Conservation (phyloP, 768 basidiomycete genomes). For the Lanmaoa pseudosensibilis region DNA sequence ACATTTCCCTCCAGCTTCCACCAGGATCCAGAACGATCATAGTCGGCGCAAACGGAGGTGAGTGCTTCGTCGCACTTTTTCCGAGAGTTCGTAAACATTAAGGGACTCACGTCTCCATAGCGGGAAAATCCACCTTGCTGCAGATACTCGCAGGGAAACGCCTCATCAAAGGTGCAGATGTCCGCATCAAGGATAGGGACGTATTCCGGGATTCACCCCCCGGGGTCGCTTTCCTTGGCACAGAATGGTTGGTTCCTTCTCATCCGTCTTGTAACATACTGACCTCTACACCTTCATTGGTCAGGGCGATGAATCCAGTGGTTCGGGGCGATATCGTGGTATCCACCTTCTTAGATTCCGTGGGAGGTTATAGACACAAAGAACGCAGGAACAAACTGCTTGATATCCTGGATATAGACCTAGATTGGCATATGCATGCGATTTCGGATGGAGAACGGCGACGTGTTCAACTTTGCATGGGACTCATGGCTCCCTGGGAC, state of each 20-base stretch:
- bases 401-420: conserved; percentile 90
- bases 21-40: conserved; percentile 81
- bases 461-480: conserved; percentile 91
- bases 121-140: conserved; percentile 94
- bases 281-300: background rate
- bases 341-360: conserved; percentile 92
- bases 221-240: conserved; percentile 86
- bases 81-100: background rate
- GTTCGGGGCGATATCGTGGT: conserved; percentile 92
- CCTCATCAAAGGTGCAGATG: conserved; percentile 61
- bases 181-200: conserved; percentile 76
- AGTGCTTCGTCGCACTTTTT: conserved; percentile 23
- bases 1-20: conserved; percentile 66
- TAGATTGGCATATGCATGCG: conserved; percentile 94
- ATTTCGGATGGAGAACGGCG: conserved; percentile 97
- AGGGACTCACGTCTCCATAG: conserved; percentile 35
- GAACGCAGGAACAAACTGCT: conserved; percentile 82
- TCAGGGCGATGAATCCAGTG: conserved; percentile 96
- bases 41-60: conserved; percentile 93
- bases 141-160: conserved; percentile 93
- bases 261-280: background rate
- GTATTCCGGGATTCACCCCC: conserved; percentile 86
- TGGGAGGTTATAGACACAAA: conserved; percentile 94
- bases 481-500: conserved; percentile 94
- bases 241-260: conserved; percentile 72